Percentiles rank a stretch among this genome's conserved stretches.
Conservation (phyloP, 306 rosid species). For the Fagus sylvatica region DNA sequence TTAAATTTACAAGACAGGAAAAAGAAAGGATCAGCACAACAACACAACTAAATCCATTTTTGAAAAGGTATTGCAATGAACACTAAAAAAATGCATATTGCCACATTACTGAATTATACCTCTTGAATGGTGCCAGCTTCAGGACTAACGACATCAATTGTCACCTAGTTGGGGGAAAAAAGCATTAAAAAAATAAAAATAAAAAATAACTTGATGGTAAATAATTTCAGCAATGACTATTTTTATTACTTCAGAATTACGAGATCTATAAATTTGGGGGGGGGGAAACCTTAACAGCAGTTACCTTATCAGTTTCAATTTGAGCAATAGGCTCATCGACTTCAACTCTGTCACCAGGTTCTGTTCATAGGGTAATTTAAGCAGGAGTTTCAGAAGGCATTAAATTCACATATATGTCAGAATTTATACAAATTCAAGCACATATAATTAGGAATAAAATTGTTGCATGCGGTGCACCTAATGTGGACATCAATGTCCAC, state of each 20-base stretch:
- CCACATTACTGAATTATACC: constrained; percentile 41
- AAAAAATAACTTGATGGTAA: background rate
- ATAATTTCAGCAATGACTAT: background rate
- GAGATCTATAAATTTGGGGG: background rate
- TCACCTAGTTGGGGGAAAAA: constrained; percentile 50
- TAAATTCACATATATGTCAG: background rate
- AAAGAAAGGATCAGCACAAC: constrained; percentile 13
- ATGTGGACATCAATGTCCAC: too few species aligned
- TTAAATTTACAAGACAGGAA: constrained; percentile 6
- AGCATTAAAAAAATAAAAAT: background rate
- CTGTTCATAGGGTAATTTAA: constrained; percentile 40
- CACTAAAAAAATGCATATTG: background rate
- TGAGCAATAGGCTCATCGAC: constrained; percentile 82
- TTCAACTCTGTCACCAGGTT: constrained; percentile 69
- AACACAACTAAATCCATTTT: constrained; percentile 12
- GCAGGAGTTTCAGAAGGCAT: constrained; percentile 14
- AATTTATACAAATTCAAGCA: constrained; percentile 6
- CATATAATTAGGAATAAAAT: background rate
- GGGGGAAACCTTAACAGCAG: background rate
- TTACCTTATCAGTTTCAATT: constrained; percentile 88
- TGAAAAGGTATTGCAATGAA: background rate
- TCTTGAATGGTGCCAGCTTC: constrained; percentile 70
- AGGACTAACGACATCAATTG: constrained; percentile 82
- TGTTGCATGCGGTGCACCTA: too few species aligned
- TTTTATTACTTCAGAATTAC: background rate